Evolutionary conservation across 257 asterid genomes (phyloP).

Genomic region (Orobanche coerulescens): DNA sequence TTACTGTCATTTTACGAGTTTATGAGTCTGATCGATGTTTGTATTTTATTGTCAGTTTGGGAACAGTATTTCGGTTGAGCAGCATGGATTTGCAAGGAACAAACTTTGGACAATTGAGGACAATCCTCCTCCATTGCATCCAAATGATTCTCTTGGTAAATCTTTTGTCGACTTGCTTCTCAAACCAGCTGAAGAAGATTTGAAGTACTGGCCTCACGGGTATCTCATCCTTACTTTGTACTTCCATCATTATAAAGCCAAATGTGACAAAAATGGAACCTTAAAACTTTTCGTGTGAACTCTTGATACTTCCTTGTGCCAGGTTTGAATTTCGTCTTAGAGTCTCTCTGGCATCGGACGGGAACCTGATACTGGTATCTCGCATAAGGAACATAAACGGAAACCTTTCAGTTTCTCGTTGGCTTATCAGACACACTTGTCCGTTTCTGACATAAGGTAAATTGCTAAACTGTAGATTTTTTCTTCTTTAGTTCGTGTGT

Average conservation of each 20-base stretch:
- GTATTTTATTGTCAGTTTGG: no score
- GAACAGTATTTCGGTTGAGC: constrained; percentile 56
- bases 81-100: constrained; percentile 78
- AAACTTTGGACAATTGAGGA: constrained; percentile 72
- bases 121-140: constrained; percentile 68
- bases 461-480: not conserved
- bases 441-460: constrained; percentile 90
- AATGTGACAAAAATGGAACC: no score
- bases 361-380: constrained; percentile 72
- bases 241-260: no score
- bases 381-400: constrained; percentile 80
- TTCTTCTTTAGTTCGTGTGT: not conserved
- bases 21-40: no score
- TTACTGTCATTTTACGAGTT: no score
- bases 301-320: constrained; percentile 12
- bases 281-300: no score
- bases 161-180: constrained; percentile 73
- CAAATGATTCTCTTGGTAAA: constrained; percentile 53
- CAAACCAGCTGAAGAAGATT: constrained; percentile 78
- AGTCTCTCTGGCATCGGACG: constrained; percentile 64
- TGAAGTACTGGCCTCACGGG: constrained; percentile 88
- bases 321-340: constrained; percentile 86
- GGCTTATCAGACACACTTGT: constrained; percentile 72
- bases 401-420: constrained; percentile 89
- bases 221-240: no score